Conservation (phyloP, 805 yeast genomes). For the Kluyveromyces wickerhamii region DNA sequence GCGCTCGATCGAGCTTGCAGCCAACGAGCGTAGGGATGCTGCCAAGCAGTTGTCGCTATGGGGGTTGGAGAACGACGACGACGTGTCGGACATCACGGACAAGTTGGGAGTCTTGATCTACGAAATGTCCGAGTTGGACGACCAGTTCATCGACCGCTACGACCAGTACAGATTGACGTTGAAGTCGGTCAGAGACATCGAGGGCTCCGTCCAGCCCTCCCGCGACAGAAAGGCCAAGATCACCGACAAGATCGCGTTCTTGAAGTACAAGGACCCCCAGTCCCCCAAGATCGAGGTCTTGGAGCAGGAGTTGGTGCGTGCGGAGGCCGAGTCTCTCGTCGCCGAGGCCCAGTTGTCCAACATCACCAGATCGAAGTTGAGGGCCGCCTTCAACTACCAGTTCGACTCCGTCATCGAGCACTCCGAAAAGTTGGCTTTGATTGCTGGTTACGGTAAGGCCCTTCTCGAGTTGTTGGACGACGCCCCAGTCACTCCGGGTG, state of each 20-base stretch:
- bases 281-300: constrained; percentile 91
- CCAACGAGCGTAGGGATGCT: constrained; percentile 90
- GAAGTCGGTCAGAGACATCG: constrained; percentile 92
- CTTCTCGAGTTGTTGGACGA: constrained; percentile 92
- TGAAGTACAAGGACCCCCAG: constrained; percentile 97
- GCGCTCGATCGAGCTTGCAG: constrained; percentile 87
- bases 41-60: constrained; percentile 93
- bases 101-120: constrained; percentile 91
- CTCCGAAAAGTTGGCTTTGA: constrained; percentile 91
- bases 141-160: constrained; percentile 95
- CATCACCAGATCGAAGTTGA: constrained; percentile 95
- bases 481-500: constrained; percentile 98
- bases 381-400: constrained; percentile 95
- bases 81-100: constrained; percentile 93
- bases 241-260: constrained; percentile 94
- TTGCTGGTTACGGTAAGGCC: constrained; percentile 99
- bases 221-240: constrained; percentile 97
- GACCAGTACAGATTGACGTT: constrained; percentile 96
- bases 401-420: constrained; percentile 92
- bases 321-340: constrained; percentile 97
- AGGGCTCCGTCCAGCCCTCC: constrained; percentile 95
- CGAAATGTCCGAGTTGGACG: constrained; percentile 97
- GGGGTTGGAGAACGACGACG: constrained; percentile 98
- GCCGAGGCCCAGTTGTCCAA: constrained; percentile 98
- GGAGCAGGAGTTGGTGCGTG: constrained; percentile 98